phyloP scores from a whole-genome alignment of 2,329 filamentous ascomycete genomes.

The Cyphellophora attinorum region DNA sequence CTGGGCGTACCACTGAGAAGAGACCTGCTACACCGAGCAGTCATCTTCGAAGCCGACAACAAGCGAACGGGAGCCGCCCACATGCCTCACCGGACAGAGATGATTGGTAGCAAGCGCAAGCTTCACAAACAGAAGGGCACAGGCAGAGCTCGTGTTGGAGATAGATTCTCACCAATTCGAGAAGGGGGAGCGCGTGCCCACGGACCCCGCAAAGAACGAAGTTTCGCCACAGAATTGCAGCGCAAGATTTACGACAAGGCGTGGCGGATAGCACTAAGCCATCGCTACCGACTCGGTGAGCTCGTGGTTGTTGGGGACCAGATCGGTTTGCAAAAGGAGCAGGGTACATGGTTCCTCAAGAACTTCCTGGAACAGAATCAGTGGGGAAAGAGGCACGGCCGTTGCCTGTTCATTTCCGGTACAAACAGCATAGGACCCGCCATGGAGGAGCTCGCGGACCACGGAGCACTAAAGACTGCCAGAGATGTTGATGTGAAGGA shows the following conservation, averaged over 20 bases:
- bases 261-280: slow-evolving; percentile 87
- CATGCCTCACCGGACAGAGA: slow-evolving; percentile 71
- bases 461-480: slow-evolving; percentile 60
- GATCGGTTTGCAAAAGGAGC: slow-evolving; percentile 50
- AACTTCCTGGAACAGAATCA: slow-evolving; percentile 62
- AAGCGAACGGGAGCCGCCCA: slow-evolving; percentile 79
- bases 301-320: slow-evolving; percentile 77
- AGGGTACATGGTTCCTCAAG: slow-evolving; percentile 48
- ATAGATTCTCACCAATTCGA: slow-evolving; percentile 70
- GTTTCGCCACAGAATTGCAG: slow-evolving; percentile 77
- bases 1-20: slow-evolving; percentile 78
- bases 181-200: slow-evolving; percentile 79
- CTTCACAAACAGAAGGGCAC: slow-evolving; percentile 78
- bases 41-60: slow-evolving; percentile 85
- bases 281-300: slow-evolving; percentile 80
- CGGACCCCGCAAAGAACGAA: slow-evolving; percentile 83
- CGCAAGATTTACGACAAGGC: slow-evolving; percentile 91
- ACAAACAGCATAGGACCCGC: slow-evolving; percentile 26
- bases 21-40: slow-evolving; percentile 85
- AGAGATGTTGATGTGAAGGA: slow-evolving; percentile 94
- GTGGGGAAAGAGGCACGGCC: slow-evolving; percentile 57
- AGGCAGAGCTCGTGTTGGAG: slow-evolving; percentile 69
- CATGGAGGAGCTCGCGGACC: slow-evolving; percentile 52
- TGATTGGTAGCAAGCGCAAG: slow-evolving; percentile 76
- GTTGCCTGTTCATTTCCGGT: slow-evolving; percentile 66